A percentile compares a stretch with the other conserved stretches of the same genome.
Evolutionary conservation across 2,329 filamentous ascomycete species (phyloP).

Genomic region (Zymoseptoria crescenta): DNA sequence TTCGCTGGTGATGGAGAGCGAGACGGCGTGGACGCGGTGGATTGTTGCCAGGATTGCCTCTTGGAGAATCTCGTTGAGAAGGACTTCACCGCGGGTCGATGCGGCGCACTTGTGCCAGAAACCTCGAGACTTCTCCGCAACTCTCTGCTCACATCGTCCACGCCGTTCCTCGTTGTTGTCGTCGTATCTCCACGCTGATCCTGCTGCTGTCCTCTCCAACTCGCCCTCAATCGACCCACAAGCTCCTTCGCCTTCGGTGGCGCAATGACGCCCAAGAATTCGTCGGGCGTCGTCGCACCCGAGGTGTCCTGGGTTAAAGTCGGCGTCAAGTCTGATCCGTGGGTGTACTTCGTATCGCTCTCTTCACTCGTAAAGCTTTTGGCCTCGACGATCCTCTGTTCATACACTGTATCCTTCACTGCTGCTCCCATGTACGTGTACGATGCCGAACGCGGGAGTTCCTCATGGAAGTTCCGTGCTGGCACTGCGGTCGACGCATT

Average conservation of each 20-base stretch:
- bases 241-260: constrained; percentile 25
- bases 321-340: constrained; percentile 23
- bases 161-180: constrained; percentile 19
- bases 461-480: constrained; percentile 6
- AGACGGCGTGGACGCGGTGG: constrained; percentile 21
- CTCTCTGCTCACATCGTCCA: constrained; percentile 14
- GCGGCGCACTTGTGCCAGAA: constrained; percentile 12
- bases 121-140: constrained; percentile 17
- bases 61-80: constrained; percentile 21
- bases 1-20: constrained; percentile 29
- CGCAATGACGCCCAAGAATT: constrained; percentile 22
- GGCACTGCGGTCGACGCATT: constrained; percentile 5
- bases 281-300: constrained; percentile 39
- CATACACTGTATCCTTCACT: constrained; percentile 25
- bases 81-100: constrained; percentile 18
- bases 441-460: constrained; percentile 49
- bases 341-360: constrained; percentile 6
- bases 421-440: constrained; percentile 47
- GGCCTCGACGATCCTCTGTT: background rate
- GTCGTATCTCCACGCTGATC: constrained; percentile 11
- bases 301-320: constrained; percentile 34
- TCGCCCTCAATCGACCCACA: constrained; percentile 14
- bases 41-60: constrained; percentile 23
- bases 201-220: constrained; percentile 21
- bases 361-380: constrained; percentile 27